Evolutionary conservation across 2,329 filamentous ascomycete species (phyloP), one percentile per base, ranked within the genome.

Genomic region (Talaromyces sp.): DNA sequence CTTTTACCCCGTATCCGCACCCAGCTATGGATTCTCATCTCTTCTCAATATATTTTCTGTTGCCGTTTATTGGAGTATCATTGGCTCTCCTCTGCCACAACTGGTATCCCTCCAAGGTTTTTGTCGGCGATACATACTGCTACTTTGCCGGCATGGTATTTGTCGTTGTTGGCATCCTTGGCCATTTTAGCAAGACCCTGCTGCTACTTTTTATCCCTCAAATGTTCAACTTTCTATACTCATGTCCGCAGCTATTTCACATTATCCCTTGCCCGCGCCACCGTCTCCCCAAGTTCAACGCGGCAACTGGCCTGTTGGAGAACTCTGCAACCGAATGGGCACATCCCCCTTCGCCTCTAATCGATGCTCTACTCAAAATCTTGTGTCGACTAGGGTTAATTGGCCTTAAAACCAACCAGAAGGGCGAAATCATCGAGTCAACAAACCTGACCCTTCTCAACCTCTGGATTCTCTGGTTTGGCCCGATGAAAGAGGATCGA

Each of bases 111-210:
- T 91, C 93, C 26, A 88, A 87, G 69, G 95, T 98, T 10, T 99
- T 99, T 71, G 93, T 98, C 10, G 95, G 95, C 59, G 95, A 99
- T 76, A 99, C 95, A 4, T 99, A 98, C 82, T 99, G 95, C 83
- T 99, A 99, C 79, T 97, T 99, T 75, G 95, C 95, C 0, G 95
- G 95, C 66, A 99, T 99, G 92, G 90, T 98, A 43, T 99, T 99
- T 73, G 95, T 93, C 58, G 93, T 97, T 51, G 95, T 98, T 65
- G 92, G 91, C 64, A 98, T 99, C 70, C 83, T 97, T 57, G 95
- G 95, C 26, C 95, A 99, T 79, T 99, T 99, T 79, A 96, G 90
- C 80, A 99, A 99, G 79, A 99, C 95, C 0, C 83, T 99, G 52
- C 84, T 96, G 59, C 84, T 99, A 56, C 82, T 99, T 9, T 89